Base-by-base conservation (phyloP, 2,329 filamentous ascomycete species). In the Colletotrichum eremochloae region DNA sequence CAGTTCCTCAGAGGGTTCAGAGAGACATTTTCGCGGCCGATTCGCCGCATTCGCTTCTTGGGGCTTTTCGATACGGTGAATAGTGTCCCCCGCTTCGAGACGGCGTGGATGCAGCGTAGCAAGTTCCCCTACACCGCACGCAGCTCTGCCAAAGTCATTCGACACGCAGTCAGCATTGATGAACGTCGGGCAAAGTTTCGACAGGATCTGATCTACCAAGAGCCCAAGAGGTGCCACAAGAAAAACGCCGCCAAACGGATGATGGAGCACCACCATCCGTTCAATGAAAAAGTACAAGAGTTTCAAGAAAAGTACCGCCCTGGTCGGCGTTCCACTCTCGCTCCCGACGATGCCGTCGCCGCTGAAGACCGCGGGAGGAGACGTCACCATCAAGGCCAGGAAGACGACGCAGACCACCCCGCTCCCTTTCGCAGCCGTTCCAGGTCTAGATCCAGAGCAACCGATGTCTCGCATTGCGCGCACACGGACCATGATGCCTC, bases 51-150 rank as follows among this genome's bases (percentile, higher is more conserved):
- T 73, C 87, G 88, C 2, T 95, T 96, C 75, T 84, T 96, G 1
- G 94, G 94, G 0, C 85, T 96, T 0, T 96, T 96, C 74, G 93
- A 96, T 76, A 95, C 93, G 0, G 93, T 96, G 74, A 95, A 95
- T 77, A 93, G 91, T 18, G 93, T 95, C 0, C 93, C 93, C 1
- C 86, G 88, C 3, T 96, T 96, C 71, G 94, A 96, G 80, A 89
- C 86, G 2, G 87, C 88, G 0, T 93, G 91, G 89, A 95, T 96
- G 92, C 89, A 94, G 77, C 88, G 93, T 48, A 93, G 88, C 77
- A 94, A 92, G 78, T 94, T 94, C 53, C 93, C 93, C 0, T 93
- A 92, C 77, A 90, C 88, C 0, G 88, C 88, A 1, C 81, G 87
- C 1, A 89, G 85, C 31, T 88, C 84, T 11, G 88, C 88, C 3